Evolutionary conservation across 179 eudicot species (phyloP).

Genomic region (Silene noctiflora): DNA sequence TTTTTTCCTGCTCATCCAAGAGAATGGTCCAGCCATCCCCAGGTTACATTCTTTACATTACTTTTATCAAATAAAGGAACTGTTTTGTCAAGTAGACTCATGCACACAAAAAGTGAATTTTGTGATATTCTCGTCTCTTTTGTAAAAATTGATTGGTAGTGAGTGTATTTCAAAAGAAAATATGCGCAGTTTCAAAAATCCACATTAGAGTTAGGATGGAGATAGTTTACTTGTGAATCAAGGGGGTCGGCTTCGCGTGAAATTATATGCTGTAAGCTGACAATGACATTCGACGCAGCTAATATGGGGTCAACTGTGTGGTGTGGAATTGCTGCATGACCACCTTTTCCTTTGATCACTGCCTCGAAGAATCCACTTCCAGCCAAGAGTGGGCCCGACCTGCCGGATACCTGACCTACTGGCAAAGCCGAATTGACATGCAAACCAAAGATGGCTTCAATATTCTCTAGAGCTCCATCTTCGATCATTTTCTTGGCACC

Average conservation of each 20-base stretch:
- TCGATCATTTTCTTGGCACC: constrained; percentile 85
- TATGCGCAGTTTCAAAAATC: constrained; percentile 6
- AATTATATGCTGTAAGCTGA: constrained; percentile 90
- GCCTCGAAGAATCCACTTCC: constrained; percentile 84
- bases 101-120: background rate
- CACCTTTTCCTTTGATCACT: constrained; percentile 83
- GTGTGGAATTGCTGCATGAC: constrained; percentile 97
- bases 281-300: constrained; percentile 86
- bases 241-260: constrained; percentile 99
- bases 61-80: background rate
- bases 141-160: background rate
- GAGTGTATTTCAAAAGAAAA: background rate
- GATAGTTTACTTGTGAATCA: constrained; percentile 68
- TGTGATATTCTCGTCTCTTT: background rate
- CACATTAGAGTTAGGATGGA: background rate
- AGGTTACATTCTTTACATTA: background rate
- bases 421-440: constrained; percentile 59
- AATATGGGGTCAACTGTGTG: constrained; percentile 89
- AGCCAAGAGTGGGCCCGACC: constrained; percentile 78
- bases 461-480: constrained; percentile 73
- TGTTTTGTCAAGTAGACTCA: background rate
- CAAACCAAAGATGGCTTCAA: constrained; percentile 85
- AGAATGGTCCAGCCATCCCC: background rate
- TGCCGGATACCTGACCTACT: constrained; percentile 56
- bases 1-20: no score